Percentiles rank a stretch among this genome's conserved stretches.
These are phyloP conservation scores for Hypoxylon sp. DNA, from an alignment of 2,329 filamentous ascomycete genomes.

Conservation along the genomic window DNA sequence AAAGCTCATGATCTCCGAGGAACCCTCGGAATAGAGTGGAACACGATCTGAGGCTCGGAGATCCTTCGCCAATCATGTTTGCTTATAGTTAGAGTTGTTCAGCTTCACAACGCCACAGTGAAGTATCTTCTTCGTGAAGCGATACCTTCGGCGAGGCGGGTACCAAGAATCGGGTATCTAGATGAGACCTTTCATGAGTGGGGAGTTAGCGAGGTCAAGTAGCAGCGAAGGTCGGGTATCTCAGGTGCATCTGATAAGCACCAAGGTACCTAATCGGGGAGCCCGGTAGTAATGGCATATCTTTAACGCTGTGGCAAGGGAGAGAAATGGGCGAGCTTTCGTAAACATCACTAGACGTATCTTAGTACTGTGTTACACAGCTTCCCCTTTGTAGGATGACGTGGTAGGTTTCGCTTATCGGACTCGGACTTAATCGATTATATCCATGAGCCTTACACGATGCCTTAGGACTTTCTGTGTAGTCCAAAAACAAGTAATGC, in stretches of 20 bases:
- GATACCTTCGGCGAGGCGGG: not conserved
- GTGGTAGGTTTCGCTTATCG: not conserved
- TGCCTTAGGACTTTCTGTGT: not conserved
- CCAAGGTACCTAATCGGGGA: not conserved
- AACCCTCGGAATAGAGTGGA: not conserved
- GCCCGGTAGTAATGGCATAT: not conserved
- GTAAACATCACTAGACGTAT: not conserved
- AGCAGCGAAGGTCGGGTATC: not conserved
- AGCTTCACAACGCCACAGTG: not conserved
- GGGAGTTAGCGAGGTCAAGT: not conserved
- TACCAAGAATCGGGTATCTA: not conserved
- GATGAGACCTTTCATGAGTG: not conserved
- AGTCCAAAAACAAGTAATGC: not conserved
- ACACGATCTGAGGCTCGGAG: not conserved
- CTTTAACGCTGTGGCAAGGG: not conserved
- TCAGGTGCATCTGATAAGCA: not conserved
- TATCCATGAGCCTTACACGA: not conserved
- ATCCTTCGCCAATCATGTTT: not conserved
- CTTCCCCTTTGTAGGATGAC: not conserved
- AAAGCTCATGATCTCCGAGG: not conserved
- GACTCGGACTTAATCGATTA: not conserved
- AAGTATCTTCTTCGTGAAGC: not conserved
- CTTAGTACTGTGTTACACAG: not conserved
- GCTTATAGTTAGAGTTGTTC: not conserved
- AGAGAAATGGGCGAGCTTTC: not conserved